These are phyloP conservation scores for Tetrapisispora pingtungensis DNA, from an alignment of 805 yeast species.

Conservation along the genomic window DNA sequence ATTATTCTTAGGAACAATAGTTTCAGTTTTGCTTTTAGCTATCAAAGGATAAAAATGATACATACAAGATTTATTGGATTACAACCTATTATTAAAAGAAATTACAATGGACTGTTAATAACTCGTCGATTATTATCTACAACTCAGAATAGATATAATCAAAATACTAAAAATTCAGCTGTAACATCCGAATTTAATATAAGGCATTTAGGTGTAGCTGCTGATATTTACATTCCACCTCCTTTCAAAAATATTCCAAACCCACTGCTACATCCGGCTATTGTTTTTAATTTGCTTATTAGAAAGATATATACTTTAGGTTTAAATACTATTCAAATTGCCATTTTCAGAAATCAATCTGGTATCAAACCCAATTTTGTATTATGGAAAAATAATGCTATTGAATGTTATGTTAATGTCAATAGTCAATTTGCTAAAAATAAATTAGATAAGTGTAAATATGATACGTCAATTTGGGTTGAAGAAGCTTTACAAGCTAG, in stretches of 20 bases:
- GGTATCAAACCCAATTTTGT: conserved; percentile 55
- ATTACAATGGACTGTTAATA: not conserved
- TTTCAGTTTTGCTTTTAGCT: no score
- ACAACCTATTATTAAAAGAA: not conserved
- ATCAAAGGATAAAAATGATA: not conserved
- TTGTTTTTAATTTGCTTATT: conserved; percentile 37
- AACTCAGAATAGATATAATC: not conserved
- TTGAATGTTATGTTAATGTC: conserved; percentile 65
- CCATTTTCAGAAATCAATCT: conserved; percentile 58
- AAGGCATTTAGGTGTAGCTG: conserved; percentile 33
- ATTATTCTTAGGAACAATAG: no score
- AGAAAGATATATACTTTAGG: conserved; percentile 56
- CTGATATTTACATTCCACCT: conserved; percentile 44
- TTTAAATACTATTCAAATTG: conserved; percentile 59
- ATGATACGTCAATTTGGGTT: conserved; percentile 50
- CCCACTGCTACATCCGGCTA: conserved; percentile 33
- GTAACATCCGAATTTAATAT: conserved; percentile 25
- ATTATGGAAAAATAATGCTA: conserved; percentile 79
- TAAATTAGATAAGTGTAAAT: conserved; percentile 38
- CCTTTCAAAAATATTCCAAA: conserved; percentile 38
- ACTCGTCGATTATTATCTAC: not conserved
- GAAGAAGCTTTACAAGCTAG: conserved; percentile 47
- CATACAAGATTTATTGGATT: not conserved
- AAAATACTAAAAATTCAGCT: not conserved
- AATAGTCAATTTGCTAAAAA: conserved; percentile 69